Percentiles rank a stretch among this genome's conserved stretches.
Conservation (phyloP, 2,329 filamentous ascomycete genomes). For the Colletotrichum australisinense region DNA sequence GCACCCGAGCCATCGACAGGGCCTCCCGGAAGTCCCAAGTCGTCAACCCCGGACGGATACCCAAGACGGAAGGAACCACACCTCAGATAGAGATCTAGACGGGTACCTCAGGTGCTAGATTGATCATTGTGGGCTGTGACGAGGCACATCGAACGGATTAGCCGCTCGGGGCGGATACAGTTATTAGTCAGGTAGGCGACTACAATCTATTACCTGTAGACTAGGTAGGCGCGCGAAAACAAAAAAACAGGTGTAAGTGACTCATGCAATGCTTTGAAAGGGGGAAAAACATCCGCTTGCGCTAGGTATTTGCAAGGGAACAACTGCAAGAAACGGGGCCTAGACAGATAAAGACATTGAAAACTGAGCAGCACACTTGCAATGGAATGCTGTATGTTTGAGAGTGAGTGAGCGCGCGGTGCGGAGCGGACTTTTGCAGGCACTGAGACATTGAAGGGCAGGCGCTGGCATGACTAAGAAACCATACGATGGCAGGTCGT, state of each 20-base stretch:
- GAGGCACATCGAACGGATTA: background rate
- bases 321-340: background rate
- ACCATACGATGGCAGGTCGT: constrained; percentile 18
- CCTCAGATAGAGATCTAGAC: background rate
- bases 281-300: background rate
- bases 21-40: background rate
- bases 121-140: background rate
- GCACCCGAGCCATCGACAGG: background rate
- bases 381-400: background rate
- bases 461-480: background rate
- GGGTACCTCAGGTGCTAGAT: background rate
- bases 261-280: background rate
- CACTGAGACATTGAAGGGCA: background rate
- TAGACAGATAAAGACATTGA: background rate
- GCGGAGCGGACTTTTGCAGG: constrained; percentile 1
- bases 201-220: background rate
- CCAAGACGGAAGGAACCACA: background rate
- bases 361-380: background rate
- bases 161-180: background rate
- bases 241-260: background rate
- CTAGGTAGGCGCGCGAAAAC: background rate
- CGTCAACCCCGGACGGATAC: too few relatives aligned
- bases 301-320: background rate
- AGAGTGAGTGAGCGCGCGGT: background rate
- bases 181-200: background rate